These are phyloP conservation scores for Starmera dryadoides DNA, from an alignment of 805 yeast genomes.

Conservation along the genomic window DNA sequence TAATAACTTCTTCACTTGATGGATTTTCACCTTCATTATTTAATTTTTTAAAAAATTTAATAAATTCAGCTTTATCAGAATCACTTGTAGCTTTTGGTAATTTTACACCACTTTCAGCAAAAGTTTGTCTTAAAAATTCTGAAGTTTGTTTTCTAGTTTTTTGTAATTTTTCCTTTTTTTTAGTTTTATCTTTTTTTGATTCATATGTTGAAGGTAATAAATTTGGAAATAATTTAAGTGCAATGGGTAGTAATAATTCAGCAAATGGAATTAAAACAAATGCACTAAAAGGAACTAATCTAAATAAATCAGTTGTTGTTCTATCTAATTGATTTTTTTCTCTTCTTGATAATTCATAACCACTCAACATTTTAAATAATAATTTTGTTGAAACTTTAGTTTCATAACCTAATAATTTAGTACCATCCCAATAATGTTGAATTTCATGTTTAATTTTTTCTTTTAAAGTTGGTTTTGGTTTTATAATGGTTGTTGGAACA, in stretches of 20 bases:
- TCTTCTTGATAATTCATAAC: slow-evolving; percentile 86
- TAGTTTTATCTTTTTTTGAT: slow-evolving; percentile 50
- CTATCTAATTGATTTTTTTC: slow-evolving; percentile 83
- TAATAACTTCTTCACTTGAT: slow-evolving; percentile 61
- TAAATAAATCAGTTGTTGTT: slow-evolving; percentile 76
- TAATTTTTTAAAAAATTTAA: slow-evolving; percentile 68
- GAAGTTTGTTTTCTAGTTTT: slow-evolving; percentile 60
- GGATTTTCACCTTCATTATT: slow-evolving; percentile 56
- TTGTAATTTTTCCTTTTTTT: slow-evolving; percentile 48
- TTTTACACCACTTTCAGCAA: slow-evolving; percentile 61
- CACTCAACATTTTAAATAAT: slow-evolving; percentile 74
- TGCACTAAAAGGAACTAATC: slow-evolving; percentile 89
- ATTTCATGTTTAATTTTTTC: slow-evolving; percentile 83
- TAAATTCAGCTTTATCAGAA: slow-evolving; percentile 70
- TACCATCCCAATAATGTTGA: slow-evolving; percentile 92
- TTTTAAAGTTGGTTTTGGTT: slow-evolving; percentile 55
- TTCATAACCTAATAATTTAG: slow-evolving; percentile 88
- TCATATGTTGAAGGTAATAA: slow-evolving; percentile 90
- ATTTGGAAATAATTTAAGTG: slow-evolving; percentile 89
- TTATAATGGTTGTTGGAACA: neutral
- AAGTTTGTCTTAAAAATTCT: slow-evolving; percentile 54
- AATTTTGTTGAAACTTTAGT: slow-evolving; percentile 77
- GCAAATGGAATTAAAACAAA: slow-evolving; percentile 92
- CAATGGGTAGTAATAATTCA: slow-evolving; percentile 82
- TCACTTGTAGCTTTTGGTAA: slow-evolving; percentile 59